phyloP scores from a whole-genome alignment of 208 protist species.

The Tritrichomonas foetus region DNA sequence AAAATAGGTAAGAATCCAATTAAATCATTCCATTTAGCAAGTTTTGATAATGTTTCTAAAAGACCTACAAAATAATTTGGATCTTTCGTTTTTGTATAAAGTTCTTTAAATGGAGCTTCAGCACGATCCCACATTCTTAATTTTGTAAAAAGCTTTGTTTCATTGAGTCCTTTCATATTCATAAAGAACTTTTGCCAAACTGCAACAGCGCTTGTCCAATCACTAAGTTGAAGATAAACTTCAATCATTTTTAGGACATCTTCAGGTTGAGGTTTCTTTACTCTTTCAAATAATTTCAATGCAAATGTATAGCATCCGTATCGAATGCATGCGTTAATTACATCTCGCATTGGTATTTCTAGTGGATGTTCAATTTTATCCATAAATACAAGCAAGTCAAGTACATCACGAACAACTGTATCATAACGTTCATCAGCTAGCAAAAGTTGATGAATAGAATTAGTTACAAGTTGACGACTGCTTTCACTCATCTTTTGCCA shows the following conservation, averaged over 20 bases:
- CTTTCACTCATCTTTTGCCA: neutral
- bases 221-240: neutral
- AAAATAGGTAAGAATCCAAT: neutral
- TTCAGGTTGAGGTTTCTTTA: neutral
- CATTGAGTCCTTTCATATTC: neutral
- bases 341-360: neutral
- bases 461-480: neutral
- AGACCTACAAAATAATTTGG: neutral
- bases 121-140: neutral
- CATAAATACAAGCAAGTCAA: neutral
- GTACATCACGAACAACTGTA: neutral
- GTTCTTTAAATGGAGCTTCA: neutral
- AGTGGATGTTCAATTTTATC: neutral
- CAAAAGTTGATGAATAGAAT: neutral
- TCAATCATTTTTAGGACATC: neutral
- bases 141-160: neutral
- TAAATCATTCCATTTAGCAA: neutral
- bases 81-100: neutral
- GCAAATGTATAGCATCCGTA: constrained; percentile 26
- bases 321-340: neutral
- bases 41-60: neutral
- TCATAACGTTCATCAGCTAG: neutral
- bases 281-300: neutral
- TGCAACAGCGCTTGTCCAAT: neutral
- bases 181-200: neutral